Base-by-base conservation (phyloP, 2,329 filamentous ascomycete genomes). In the Diatrype stigma region DNA sequence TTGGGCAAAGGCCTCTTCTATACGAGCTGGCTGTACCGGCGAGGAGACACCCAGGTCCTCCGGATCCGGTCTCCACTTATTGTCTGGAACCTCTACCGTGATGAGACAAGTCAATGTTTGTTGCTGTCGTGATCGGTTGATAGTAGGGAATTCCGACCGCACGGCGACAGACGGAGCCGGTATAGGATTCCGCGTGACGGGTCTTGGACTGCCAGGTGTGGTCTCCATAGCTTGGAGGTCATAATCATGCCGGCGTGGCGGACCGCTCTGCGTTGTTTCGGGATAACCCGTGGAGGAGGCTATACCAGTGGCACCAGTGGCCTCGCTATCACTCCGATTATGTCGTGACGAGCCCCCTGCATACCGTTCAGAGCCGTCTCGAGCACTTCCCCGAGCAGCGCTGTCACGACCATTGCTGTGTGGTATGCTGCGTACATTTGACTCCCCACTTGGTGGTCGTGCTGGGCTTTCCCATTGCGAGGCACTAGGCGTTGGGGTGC, bases 151-250 rank as follows among this genome's bases (percentile, higher is more conserved):
- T 70, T 99, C 94, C 66, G 93, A 97, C 52, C 93, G 89, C 45
- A 99, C 88, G 0, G 90, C 96, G n/a, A 99, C 91, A 0, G 84
- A 88, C 0, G 94, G 94, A 6, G 91, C 77, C 1, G 94, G 92
- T 52, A 97, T 96, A 0, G 91, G 90, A 60, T 96, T 96, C 61
- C 87, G 89, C 10, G 84, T 79, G 19, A 87, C 79, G 6, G 79
- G 72, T 35, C 87, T 85, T 6, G 90, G 88, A 69, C 85, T 91
- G 56, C 82, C 81, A 17, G 95, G 78, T 32, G 85, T 87, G 0
- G 89, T 90, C 69, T 96, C 93, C 90, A 96, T 96, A 3, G 92
- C 91, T 68, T 97, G 93, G 16, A 96, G 83, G 65, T 97, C 94
- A 64, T 96, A 97, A 66, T 97, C 93, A 65, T 96, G 91, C 50